A percentile compares a stretch with the other conserved stretches of the same genome.
Conservation (phyloP, 2,329 filamentous ascomycete genomes). For the Akanthomyces uredinophilus region DNA sequence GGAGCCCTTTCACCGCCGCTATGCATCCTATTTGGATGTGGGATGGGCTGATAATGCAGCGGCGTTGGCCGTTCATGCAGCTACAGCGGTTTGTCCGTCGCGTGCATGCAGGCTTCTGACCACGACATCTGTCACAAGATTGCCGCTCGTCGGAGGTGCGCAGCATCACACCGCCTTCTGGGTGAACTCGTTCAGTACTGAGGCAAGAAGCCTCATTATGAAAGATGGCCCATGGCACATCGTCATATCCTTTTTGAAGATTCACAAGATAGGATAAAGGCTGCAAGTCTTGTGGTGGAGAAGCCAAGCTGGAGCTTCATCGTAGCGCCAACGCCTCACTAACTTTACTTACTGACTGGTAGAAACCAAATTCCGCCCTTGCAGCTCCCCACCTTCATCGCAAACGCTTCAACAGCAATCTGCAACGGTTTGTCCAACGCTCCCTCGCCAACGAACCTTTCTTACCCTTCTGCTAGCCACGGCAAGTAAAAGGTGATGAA, state of each 20-base stretch:
- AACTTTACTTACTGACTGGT: background rate
- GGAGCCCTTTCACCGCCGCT: background rate
- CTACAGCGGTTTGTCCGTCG: conserved; percentile 30
- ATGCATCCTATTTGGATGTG: conserved; percentile 17
- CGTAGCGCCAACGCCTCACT: background rate
- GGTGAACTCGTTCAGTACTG: background rate
- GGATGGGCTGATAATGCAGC: conserved; percentile 38
- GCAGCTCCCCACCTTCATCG: conserved; percentile 10
- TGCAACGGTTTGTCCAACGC: background rate
- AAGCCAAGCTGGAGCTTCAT: background rate
- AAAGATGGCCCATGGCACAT: no score
- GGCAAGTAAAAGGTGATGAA: background rate
- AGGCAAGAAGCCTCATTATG: background rate
- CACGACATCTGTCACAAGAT: conserved; percentile 41
- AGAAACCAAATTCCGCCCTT: background rate
- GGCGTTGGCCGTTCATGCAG: conserved; percentile 36
- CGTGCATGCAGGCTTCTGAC: conserved; percentile 42
- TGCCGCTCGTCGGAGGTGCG: conserved; percentile 22
- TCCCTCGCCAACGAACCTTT: background rate
- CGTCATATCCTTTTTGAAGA: no score
- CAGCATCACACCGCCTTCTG: background rate
- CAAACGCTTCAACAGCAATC: background rate
- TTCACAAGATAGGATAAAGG: no score
- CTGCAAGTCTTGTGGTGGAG: background rate
- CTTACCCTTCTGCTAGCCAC: background rate